Evolutionary conservation across 805 yeast genomes (phyloP), one percentile per base, ranked within the genome.

Genomic region (Monosporozyma siamensis): DNA sequence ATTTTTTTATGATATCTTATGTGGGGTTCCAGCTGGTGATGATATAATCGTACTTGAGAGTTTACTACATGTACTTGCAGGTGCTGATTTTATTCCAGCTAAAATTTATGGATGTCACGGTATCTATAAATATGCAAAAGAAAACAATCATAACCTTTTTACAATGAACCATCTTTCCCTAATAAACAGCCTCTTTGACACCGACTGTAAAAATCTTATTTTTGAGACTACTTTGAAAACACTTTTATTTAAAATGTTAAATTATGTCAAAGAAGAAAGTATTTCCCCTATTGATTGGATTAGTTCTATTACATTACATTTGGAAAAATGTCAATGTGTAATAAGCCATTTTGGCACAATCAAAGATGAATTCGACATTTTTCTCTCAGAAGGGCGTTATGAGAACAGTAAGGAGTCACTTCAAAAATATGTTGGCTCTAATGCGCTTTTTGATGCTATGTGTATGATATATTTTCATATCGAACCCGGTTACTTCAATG

Each of bases 31-130:
- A 32, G 11, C 11, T 9, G n/a, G 18, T 32, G 6, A 18, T 11
- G 14, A 9, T 32, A 12, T 11, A 9, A 8, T 15, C 8, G 23
- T 32, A 8, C 35, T 32, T 17, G 12, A 18, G 8, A 32, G 14
- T 10, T 32, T 32, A 11, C 18, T 32, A 32, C 24, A 32, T 4
- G 7, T 20, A 18, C 17, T 18, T 7, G 55, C 69, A 17, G 69
- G 71, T 35, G 69, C 72, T 7, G 62, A 78, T 0, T 86, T 76
- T 62, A 94, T 79, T 48, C 86, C 88, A 3, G 76, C 87, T 0
- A 74, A 83, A 57, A 69, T 82, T 2, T 82, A 76, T 47, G 55
- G 81, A 3, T 51, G 77, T 1, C 56, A 66, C 23, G 94, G 92
- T 4, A 48, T 85, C 10, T 52, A 72, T 8, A 50, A 63, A n/a